Evolutionary conservation across 306 rosid genomes (phyloP).

Genomic region (Castanopsis chinensis): DNA sequence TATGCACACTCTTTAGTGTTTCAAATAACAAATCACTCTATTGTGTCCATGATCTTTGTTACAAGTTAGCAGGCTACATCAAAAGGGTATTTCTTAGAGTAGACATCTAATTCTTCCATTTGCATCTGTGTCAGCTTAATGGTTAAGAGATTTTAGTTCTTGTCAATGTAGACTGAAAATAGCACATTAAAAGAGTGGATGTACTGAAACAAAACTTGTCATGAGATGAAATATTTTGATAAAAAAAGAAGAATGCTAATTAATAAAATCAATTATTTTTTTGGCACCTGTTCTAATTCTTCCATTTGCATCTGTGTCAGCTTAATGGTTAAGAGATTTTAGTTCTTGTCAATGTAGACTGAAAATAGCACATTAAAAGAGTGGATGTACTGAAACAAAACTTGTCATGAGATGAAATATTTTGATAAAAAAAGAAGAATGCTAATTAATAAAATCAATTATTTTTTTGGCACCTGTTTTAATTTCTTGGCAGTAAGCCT

Average conservation of each 20-base stretch:
- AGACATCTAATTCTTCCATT: neutral
- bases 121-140: neutral
- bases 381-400: neutral
- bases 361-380: neutral
- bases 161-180: neutral
- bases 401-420: neutral
- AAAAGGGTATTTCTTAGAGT: neutral
- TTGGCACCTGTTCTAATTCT: neutral
- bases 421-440: neutral
- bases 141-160: neutral
- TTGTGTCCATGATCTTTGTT: neutral
- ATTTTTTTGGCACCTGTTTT: too few species aligned
- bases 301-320: neutral
- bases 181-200: neutral
- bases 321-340: neutral
- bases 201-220: neutral
- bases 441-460: neutral
- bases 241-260: neutral
- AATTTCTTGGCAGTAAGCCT: too few species aligned
- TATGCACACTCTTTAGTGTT: neutral
- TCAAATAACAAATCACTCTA: neutral
- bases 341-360: neutral
- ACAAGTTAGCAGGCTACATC: neutral
- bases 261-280: too few species aligned
- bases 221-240: neutral